Base-by-base conservation (phyloP, 2,329 filamentous ascomycete genomes). In the Pyrenophora seminiperda region DNA sequence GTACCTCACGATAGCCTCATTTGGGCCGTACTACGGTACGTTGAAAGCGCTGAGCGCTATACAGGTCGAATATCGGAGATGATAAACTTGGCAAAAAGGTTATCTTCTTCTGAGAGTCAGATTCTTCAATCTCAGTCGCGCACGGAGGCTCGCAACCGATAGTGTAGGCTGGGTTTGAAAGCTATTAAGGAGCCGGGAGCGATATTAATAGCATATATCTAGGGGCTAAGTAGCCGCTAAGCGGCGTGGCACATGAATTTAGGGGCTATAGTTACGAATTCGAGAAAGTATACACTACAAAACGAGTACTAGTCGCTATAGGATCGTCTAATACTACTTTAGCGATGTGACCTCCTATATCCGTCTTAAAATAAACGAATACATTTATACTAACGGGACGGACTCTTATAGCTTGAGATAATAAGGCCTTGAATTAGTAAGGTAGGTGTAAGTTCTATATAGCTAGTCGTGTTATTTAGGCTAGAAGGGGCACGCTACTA, bases 1-100 rank as follows among this genome's bases (percentile, higher is more conserved):
- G 38, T 41, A 41, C 38, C 38, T 41, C 24, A 41, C 15, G 24
- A 41, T 31, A 41, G 38, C 38, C 24, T 41, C 20, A 41, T 30
- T 30, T 30, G 24, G 13, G 27, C 27, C 38, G 38, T 41, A 41
- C 27, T 41, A 41, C 38, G 38, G 24, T 41, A 41, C 38, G 38
- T 41, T 41, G 38, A 27, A 31, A 9, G 27, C 38, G 38, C 38
- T 41, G 34, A 38, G 34, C 18, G 19, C 34, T 24, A 38, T 38
- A 24, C 14, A 24, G 13, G 18, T 38, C 34, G 11, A 38, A 22
- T 38, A 38, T 38, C 34, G 22, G 22, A 29, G 37, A 27, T 39
- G 14, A 39, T 38, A 27, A 38, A 38, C 18, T 38, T 18, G 20
- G 36, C 36, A 20, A 38, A 38, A 38, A 38, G 30, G 36, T 38